A percentile compares a stretch with the other conserved stretches of the same genome.
These are phyloP conservation scores for Chimonanthus salicifolius DNA, from an alignment of 164 flowering plant genomes.

Conservation along the genomic window DNA sequence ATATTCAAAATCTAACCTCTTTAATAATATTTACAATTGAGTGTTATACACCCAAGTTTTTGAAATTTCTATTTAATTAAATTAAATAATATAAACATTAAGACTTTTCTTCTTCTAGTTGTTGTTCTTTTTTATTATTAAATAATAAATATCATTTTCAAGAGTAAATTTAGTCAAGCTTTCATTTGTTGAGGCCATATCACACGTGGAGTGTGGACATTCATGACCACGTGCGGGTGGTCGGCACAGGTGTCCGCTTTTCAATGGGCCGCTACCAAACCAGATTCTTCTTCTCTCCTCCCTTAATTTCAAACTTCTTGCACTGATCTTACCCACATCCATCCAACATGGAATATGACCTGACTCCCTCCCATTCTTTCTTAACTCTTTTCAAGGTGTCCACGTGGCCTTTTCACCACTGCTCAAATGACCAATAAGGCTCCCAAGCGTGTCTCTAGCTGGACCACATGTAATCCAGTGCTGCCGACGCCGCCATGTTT, in stretches of 20 bases:
- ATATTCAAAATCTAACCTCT: too few relatives aligned
- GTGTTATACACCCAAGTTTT: too few relatives aligned
- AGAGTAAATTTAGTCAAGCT: not conserved
- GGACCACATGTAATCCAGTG: not conserved
- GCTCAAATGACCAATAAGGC: not conserved
- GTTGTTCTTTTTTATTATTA: too few relatives aligned
- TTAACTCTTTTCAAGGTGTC: not conserved
- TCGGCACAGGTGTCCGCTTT: not conserved
- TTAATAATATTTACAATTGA: too few relatives aligned
- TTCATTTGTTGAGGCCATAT: not conserved
- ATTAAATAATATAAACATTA: too few relatives aligned
- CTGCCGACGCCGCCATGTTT: not conserved
- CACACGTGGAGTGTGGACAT: not conserved
- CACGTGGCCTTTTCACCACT: constrained; percentile 2
- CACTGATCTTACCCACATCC: not conserved
- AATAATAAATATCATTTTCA: not conserved
- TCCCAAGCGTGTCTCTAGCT: not conserved
- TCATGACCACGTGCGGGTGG: not conserved
- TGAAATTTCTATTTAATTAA: too few relatives aligned
- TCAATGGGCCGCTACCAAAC: not conserved
- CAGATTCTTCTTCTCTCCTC: not conserved
- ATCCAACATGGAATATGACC: not conserved
- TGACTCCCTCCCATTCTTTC: not conserved
- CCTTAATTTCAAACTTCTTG: not conserved
- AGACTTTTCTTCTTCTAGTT: too few relatives aligned